Base-by-base conservation (phyloP, 2,329 filamentous ascomycete species). In the Magnaporthiopsis incrustans region DNA sequence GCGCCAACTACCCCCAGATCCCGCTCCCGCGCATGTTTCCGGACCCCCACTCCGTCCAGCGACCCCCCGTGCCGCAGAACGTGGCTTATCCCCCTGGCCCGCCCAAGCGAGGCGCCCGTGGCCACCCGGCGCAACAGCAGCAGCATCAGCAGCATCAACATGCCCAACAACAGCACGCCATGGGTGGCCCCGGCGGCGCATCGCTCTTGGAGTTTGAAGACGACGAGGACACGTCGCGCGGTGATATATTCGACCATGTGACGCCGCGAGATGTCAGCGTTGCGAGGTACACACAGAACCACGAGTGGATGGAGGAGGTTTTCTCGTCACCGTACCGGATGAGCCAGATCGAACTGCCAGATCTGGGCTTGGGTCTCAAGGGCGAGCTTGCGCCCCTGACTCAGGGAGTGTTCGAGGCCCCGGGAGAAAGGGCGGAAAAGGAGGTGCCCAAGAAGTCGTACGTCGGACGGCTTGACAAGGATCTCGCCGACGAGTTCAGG, bases 221-320 rank as follows among this genome's bases (percentile, higher is more conserved):
- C 65, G 92, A 96, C 62, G 93, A 98, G 74, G 94, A 97, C 71
- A 90, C 89, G 3, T 90, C 89, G 8, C 83, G 90, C 26, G 92
- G 92, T 33, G 95, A 99, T 74, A 83, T 93, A 73, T 91, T 99
- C 71, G 95, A 99, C 73, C 86, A 92, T 67, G 80, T 97, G 67
- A 94, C 92, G 0, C 93, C 93, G 3, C 85, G 93, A 58, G 95
- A 99, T 67, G 89, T 99, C 66, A 96, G 92, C 69, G 81, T 91
- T 66, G 86, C 87, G 67, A 86, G 95, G 64, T 99, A 97, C 75
- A 89, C 89, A 73, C 92, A 97, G 73, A 96, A 99, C 71, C 94
- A 99, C 71, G 92, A 97, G 74, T 98, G 94, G 95, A 97, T 99
- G 91, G 95, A 98, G 72, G 94, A 99, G 76, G 88, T 99, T 33